A percentile compares a stretch with the other conserved stretches of the same genome.
Conservation (phyloP, 495 filamentous ascomycete species). For the Venustampulla echinocandica region DNA sequence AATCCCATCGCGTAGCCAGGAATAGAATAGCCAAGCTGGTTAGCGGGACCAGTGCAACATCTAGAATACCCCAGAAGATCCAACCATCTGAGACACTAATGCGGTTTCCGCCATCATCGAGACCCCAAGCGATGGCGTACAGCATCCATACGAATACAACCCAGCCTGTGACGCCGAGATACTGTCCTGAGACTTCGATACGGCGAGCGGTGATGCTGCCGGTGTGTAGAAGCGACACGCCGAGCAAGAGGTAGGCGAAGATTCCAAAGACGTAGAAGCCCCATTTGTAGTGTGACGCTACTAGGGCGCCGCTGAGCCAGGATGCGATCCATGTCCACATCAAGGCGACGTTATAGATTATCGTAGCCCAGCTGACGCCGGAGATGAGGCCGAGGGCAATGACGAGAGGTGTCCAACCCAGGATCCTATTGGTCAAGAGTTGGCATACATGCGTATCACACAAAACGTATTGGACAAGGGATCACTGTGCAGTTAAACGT, state of each 20-base stretch:
- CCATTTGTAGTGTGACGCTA: constrained; percentile 53
- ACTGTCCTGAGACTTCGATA: constrained; percentile 44
- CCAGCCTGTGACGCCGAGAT: constrained; percentile 42
- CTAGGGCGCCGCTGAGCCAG: constrained; percentile 53
- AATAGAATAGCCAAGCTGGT: constrained; percentile 22
- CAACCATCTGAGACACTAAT: constrained; percentile 54
- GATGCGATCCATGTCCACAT: constrained; percentile 53
- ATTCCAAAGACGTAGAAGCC: constrained; percentile 59
- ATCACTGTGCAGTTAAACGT: too few relatives aligned
- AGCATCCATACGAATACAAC: constrained; percentile 50
- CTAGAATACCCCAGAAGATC: constrained; percentile 67
- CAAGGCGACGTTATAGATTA: constrained; percentile 49
- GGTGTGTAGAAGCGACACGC: constrained; percentile 42
- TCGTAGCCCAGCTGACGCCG: constrained; percentile 54
- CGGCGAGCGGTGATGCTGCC: constrained; percentile 44
- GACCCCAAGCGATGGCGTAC: constrained; percentile 63
- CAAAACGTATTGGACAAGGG: too few relatives aligned
- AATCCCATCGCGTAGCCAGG: constrained; percentile 34
- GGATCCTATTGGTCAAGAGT: neutral
- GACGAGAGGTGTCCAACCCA: constrained; percentile 36
- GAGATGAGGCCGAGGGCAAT: constrained; percentile 52
- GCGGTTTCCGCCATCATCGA: constrained; percentile 59
- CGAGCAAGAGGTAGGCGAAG: constrained; percentile 49
- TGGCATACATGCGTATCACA: too few relatives aligned
- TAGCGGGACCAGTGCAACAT: constrained; percentile 51